Base-by-base conservation (phyloP, 192 early-diverging fungal genomes). In the Coemansia sp. region DNA sequence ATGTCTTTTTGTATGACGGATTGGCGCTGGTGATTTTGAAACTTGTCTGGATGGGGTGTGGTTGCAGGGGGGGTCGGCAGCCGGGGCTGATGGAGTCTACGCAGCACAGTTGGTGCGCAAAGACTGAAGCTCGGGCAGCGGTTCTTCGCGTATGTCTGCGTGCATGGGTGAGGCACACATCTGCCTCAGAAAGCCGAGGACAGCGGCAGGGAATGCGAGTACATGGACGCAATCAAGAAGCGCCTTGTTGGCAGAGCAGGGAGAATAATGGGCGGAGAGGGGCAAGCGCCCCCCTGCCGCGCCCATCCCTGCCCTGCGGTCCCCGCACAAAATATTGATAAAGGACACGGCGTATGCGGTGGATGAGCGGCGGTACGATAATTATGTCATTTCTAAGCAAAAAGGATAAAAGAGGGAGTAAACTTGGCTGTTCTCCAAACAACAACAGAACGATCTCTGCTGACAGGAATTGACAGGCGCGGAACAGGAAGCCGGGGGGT, bases 321-420 rank as follows among this genome's bases (percentile, higher is more conserved):
- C 45, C 25, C 52, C 37, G 39, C 49, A 66, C 27, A 67, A 21
- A 48, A 41, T 25, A 54, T 21, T 32, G 32, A 32, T 32, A 32
- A 32, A 32, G 32, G n/a, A 60, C 27, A 48, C 15, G 25, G 21
- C 15, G 58, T 48, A 43, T 56, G 53, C 53, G 54, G 49, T 47
- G 45, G 45, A 35, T 52, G 60, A 62, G 66, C 59, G 52, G 45
- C 53, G 23, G 59, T 27, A 56, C 37, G 45, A 27, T 32, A 45
- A 72, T 72, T 72, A 72, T 72, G 70, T 72, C 70, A 72, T 57
- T 64, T 57, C 9, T 11, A 11, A 45, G 52, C 55, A 49, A 29
- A 51, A 45, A 21, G 25, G 29, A 29, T 51, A 62, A 62, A 38
- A 38, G 41, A 29, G 60, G 27, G 49, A 45, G 21, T 19, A 43